Percentiles rank a stretch among this genome's conserved stretches.
Conservation (phyloP, 495 filamentous ascomycete species). For the Penicillium lividum region DNA sequence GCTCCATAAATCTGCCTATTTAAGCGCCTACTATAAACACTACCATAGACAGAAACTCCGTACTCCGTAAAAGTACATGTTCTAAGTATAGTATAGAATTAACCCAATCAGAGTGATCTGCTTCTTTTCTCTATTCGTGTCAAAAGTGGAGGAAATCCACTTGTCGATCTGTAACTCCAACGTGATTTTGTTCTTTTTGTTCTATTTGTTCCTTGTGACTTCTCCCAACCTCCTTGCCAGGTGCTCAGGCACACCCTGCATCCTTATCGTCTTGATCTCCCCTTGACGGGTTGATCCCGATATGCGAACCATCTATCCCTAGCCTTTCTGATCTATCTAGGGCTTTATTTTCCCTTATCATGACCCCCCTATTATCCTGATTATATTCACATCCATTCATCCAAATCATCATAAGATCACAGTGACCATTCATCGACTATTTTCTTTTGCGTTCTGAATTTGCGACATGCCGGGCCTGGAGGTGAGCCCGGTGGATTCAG, state of each 20-base stretch:
- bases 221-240: not conserved
- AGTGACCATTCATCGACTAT: not conserved
- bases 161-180: not conserved
- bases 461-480: slow-evolving; percentile 41
- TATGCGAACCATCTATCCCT: slow-evolving; percentile 6
- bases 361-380: not conserved
- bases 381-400: not conserved
- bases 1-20: too few relatives aligned
- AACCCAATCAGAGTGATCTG: not conserved
- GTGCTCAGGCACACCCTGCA: slow-evolving; percentile 3
- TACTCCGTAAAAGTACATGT: not conserved
- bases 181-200: not conserved
- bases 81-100: not conserved
- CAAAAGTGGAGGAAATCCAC: not conserved
- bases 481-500: slow-evolving; percentile 36
- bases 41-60: not conserved
- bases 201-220: not conserved
- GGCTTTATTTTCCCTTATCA: not conserved
- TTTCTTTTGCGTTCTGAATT: not conserved
- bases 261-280: slow-evolving; percentile 4
- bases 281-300: slow-evolving; percentile 3
- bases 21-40: too few relatives aligned
- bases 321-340: not conserved
- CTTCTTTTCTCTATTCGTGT: not conserved
- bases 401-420: not conserved